These are phyloP conservation scores for Chara braunii DNA, from an alignment of 139 green algal species.

Conservation along the genomic window DNA sequence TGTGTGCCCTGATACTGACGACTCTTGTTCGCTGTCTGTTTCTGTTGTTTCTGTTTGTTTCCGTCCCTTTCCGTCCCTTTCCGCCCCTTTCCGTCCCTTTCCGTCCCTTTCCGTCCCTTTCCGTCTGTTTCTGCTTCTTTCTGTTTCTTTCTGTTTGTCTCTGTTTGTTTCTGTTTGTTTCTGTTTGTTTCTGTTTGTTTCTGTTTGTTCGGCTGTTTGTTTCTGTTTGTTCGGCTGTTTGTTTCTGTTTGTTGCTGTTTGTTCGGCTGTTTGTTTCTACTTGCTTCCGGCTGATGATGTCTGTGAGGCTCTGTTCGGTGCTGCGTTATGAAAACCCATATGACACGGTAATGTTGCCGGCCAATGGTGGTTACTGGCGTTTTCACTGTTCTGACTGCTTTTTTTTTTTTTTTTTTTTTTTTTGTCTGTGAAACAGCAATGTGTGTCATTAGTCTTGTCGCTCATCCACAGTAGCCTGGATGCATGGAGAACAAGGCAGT, in stretches of 20 bases:
- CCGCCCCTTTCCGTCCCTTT: too few species aligned
- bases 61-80: too few species aligned
- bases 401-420: background rate
- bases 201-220: slow-evolving; percentile 12
- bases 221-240: slow-evolving; percentile 5
- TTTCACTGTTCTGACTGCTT: too few species aligned
- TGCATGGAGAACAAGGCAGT: slow-evolving; percentile 92
- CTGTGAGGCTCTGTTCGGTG: too few species aligned
- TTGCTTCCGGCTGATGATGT: background rate
- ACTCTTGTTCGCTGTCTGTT: too few species aligned
- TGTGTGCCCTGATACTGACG: too few species aligned
- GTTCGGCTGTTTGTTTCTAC: background rate
- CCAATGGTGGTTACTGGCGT: too few species aligned
- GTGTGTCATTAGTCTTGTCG: slow-evolving; percentile 73
- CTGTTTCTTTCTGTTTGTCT: slow-evolving; percentile 15
- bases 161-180: too few species aligned
- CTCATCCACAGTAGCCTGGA: slow-evolving; percentile 86
- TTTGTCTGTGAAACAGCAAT: slow-evolving; percentile 32
- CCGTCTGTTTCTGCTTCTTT: too few species aligned
- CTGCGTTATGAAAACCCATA: too few species aligned
- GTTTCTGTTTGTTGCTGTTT: background rate
- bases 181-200: slow-evolving; percentile 19
- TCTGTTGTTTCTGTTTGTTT: slow-evolving; percentile 11
- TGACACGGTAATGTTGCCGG: too few species aligned
- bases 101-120: too few species aligned